Base-by-base conservation (phyloP, 2,329 filamentous ascomycete genomes). In the Aspergillus sp. region DNA sequence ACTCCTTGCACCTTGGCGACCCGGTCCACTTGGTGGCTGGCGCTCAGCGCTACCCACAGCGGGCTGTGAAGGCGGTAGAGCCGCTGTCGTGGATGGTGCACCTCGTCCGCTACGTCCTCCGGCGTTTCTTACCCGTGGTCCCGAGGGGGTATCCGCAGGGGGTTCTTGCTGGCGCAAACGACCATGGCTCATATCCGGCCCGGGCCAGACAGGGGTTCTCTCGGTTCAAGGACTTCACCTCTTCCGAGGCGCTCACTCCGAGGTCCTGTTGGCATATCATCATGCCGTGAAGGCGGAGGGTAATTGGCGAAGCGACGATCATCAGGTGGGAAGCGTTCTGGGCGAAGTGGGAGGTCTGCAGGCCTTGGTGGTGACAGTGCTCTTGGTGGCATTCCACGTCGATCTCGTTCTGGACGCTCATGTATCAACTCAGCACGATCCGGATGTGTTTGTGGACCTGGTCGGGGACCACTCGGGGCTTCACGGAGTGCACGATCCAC, bases 181-280 rank as follows among this genome's bases (percentile, higher is more conserved):
- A 29, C 74, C 74, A 59, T 74, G 68, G 41, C 60, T 70, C 53
- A 70, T 61, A 53, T 78, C 68, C 29, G 63, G 19, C 19, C 19
- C 19, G 19, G 57, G 3, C 67, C 62, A 40, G 62, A 47, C 29
- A 60, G 53, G 30, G 66, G 56, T 29, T 76, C 74, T 43, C 62
- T 62, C 9, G 61, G 54, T 35, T 72, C 63, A 28, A 56, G 48
- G 19, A 55, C 48, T 35, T 67, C 61, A 36, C 52, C 53, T 7
- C 56, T 58, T 19, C 55, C 55, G 41, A 19, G 19, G 19, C 73
- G 67, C 44, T 70, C 70, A 43, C 65, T 65, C 47, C 76, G 73
- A 45, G 78, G 78, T 10, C 77, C 78, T 19, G 73, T 74, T 4
- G 78, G 79, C 40, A 76, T 67, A 42, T 70, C 67, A 10, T 72